Base-by-base conservation (phyloP, 352 stramenopile species). In the Aphanomyces euteiches region DNA sequence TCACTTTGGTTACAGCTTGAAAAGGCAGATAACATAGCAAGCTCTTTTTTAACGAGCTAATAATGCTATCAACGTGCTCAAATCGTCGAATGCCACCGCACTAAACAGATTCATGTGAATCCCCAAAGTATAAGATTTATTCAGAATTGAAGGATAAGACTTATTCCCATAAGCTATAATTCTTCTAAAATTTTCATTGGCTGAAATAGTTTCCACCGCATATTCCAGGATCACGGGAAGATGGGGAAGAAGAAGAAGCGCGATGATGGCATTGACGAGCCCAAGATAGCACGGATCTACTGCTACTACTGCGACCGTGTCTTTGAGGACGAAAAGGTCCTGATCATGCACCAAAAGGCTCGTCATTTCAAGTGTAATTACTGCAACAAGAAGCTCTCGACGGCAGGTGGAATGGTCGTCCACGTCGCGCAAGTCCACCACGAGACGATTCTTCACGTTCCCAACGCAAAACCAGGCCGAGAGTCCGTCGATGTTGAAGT, bases 231-330 rank as follows among this genome's bases (percentile, higher is more conserved):
- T 5, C 66, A 17, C 19, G 8, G 50, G 6, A 4, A 17, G 58
- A 79, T 79, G 75, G 75, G 75, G 17, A 79, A 79, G 65, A 77
- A 78, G 70, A 79, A 79, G 73, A 77, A 76, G 56, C 43, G 72
- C 47, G 59, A 75, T 19, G 73, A 72, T 59, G 53, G 58, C 13
- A 64, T 73, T 59, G 69, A 56, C 21, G 76, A 79, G 66, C 73
- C 78, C 36, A 72, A 77, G 58, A 72, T 69, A 57, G 74, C 79
- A 38, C 88, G 85, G 66, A 94, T 96, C 74, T 96, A 84, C 77
- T 97, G 91, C 81, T 97, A 96, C 78, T 97, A 97, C 80, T 97
- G 91, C 76, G 90, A 97, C 68, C 83, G 91, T 54, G 80, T 86
- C 53, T 97, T 97, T 54, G 88, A 96, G 34, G 87, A 97, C 73